Base-by-base conservation (phyloP, 2,329 filamentous ascomycete species). In the Graphium sp. region DNA sequence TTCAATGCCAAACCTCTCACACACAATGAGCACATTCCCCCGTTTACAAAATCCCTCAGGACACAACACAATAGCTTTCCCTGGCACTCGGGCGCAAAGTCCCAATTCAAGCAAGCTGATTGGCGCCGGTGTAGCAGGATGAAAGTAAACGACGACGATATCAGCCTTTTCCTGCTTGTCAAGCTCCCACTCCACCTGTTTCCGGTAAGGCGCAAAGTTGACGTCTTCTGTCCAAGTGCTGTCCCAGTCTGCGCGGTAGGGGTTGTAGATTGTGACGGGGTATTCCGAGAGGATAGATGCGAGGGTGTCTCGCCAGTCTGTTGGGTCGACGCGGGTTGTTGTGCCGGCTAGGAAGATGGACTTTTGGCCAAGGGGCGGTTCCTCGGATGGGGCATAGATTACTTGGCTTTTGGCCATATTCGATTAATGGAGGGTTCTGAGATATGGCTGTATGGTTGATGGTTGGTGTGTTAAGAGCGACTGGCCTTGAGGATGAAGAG, bases 121-220 rank as follows among this genome's bases (percentile, higher is more conserved):
- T 2, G 66, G 64, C 6, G 67, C 66, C 26, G 53, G 48, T 0
- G 64, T 69, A 3, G 36, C 47, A 2, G 55, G 49, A 25, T 66
- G 57, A 32, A 75, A 68, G 42, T 64, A 70, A 30, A 76, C 51
- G 15, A 63, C 60, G 6, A 75, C 48, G 5, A 75, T 39, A 37
- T 62, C 55, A 0, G 65, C 64, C 2, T 36, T 34, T 10, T 66
- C 59, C 36, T 69, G 60, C 44, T 56, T 66, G 11, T 60, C 52
- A 2, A 76, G 52, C 49, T 78, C 73, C 71, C 73, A 77, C 18
- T 56, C 46, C 0, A 69, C 56, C 42, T 78, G 73, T 22, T 59
- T 46, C 7, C 44, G 45, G 46, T 66, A 75, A 0, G 48, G 54
- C 3, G 37, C 35, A 32, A 59, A 58, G 0, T 48, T 43, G 12